phyloP scores from a whole-genome alignment of 2,329 filamentous ascomycete genomes.

The Cladosporium velox region DNA sequence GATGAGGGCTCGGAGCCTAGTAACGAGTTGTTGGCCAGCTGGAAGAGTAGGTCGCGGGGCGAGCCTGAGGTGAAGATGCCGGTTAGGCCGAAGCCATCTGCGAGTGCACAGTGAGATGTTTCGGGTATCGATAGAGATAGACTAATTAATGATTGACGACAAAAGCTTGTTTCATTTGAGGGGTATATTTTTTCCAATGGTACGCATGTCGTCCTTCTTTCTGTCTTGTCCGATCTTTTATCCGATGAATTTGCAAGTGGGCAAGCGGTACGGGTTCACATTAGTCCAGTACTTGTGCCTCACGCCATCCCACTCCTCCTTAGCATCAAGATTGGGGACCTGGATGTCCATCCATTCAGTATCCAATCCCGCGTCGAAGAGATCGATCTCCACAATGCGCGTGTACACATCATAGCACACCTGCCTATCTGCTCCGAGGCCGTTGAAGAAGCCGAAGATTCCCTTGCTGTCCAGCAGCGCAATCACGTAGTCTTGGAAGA shows the following conservation, averaged over 20 bases:
- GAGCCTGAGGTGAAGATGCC: slow-evolving; percentile 24
- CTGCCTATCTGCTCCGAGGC: slow-evolving; percentile 85
- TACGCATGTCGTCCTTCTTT: background rate
- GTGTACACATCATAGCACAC: slow-evolving; percentile 97
- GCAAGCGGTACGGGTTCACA: slow-evolving; percentile 73
- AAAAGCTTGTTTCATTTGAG: background rate
- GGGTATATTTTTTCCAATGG: slow-evolving; percentile 3
- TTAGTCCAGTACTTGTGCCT: slow-evolving; percentile 82
- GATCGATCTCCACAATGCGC: slow-evolving; percentile 84
- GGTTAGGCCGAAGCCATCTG: slow-evolving; percentile 27
- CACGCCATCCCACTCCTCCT: slow-evolving; percentile 85
- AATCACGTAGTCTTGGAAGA: slow-evolving; percentile 86
- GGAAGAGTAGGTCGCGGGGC: slow-evolving; percentile 28
- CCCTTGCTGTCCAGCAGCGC: slow-evolving; percentile 66
- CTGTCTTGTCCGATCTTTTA: slow-evolving; percentile 40
- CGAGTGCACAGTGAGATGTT: slow-evolving; percentile 24
- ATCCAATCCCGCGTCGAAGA: slow-evolving; percentile 85
- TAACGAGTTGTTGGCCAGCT: slow-evolving; percentile 43
- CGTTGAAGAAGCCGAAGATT: slow-evolving; percentile 66
- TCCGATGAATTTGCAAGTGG: slow-evolving; percentile 72
- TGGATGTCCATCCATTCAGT: slow-evolving; percentile 79
- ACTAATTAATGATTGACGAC: background rate
- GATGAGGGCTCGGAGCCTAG: slow-evolving; percentile 41
- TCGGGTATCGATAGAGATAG: background rate
- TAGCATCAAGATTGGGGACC: slow-evolving; percentile 70